phyloP scores from a whole-genome alignment of 2,329 filamentous ascomycete genomes.

The Karstenula rhodostoma region DNA sequence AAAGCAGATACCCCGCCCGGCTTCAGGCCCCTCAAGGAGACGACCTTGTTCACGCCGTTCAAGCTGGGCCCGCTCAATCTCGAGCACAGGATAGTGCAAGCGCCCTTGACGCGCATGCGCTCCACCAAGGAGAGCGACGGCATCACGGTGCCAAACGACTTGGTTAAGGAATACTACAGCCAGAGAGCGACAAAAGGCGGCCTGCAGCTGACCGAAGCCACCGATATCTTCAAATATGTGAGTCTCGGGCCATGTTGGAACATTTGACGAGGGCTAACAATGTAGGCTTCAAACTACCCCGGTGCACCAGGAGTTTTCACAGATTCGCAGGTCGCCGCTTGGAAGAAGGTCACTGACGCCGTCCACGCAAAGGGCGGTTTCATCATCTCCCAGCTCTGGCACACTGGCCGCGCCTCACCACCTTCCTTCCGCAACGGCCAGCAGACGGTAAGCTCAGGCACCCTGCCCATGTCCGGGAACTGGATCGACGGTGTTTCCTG shows the following conservation, averaged over 20 bases:
- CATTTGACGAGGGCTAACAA: conserved; percentile 22
- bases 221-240: conserved; percentile 49
- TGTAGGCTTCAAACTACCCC: conserved; percentile 50
- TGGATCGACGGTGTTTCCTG: conserved; percentile 50
- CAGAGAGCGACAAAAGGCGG: conserved; percentile 64
- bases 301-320: conserved; percentile 44
- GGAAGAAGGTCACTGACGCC: conserved; percentile 60
- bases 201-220: conserved; percentile 67
- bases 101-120: conserved; percentile 54
- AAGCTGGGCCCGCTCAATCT: conserved; percentile 45
- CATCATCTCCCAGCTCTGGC: conserved; percentile 58
- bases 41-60: conserved; percentile 43
- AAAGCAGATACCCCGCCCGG: conserved; percentile 40
- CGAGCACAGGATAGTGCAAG: conserved; percentile 50
- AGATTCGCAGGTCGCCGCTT: conserved; percentile 56
- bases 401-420: conserved; percentile 57
- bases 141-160: conserved; percentile 57
- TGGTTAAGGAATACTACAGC: conserved; percentile 60
- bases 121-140: conserved; percentile 58
- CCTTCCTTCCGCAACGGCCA: conserved; percentile 50
- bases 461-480: conserved; percentile 51
- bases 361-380: conserved; percentile 61
- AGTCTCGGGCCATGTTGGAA: conserved; percentile 3
- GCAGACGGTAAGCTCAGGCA: conserved; percentile 49
- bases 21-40: conserved; percentile 43